Base-by-base conservation (phyloP, 1,284 basidiomycete genomes). In the Meira nashicola region DNA sequence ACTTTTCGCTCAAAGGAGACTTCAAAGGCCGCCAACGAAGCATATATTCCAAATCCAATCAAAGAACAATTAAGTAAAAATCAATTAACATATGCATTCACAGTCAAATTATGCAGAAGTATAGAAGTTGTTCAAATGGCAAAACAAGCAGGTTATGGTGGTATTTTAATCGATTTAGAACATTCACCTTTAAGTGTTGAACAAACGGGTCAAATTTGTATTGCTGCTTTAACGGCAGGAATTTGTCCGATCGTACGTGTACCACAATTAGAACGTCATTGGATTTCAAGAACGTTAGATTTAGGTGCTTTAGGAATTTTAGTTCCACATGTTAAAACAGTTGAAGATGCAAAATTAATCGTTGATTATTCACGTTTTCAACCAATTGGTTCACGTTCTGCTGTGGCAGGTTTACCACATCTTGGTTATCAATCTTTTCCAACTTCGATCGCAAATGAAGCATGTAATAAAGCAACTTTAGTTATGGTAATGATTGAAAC, bases 271-370 rank as follows among this genome's bases (percentile, higher is more conserved):
- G n/a, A n/a, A 12, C n/a, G 14, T n/a, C 14, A 41, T 14, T 41
- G 40, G 40, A 41, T 41, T 14, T 41, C 40, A n/a, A 12, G 40
- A 12, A n/a, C n/a, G 40, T n/a, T 41, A 12, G 40, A 41, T 41
- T 12, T n/a, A 41, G 40, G 40, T 41, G 40, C 40, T n/a, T n/a
- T 14, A 41, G 40, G 40, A 12, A n/a, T 41, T 12, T 12, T 41
- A 41, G 40, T 41, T 41, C 40, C 40, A n/a, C 40, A 41, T 41
- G 40, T 41, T 12, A 41, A 41, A n/a, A 41, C 40, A n/a, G 40
- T 41, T 14, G 14, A 41, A n/a, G 40, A 41, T n/a, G 40, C n/a
- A 12, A 41, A 41, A n/a, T 14, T 14, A 14, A n/a, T n/a, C 40
- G 40, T 41, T n/a, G n/a, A 41, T n/a, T 41, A n/a, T 12, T 41